Evolutionary conservation across 768 basidiomycete genomes (phyloP).

Genomic region (Podaxis rugospora): DNA sequence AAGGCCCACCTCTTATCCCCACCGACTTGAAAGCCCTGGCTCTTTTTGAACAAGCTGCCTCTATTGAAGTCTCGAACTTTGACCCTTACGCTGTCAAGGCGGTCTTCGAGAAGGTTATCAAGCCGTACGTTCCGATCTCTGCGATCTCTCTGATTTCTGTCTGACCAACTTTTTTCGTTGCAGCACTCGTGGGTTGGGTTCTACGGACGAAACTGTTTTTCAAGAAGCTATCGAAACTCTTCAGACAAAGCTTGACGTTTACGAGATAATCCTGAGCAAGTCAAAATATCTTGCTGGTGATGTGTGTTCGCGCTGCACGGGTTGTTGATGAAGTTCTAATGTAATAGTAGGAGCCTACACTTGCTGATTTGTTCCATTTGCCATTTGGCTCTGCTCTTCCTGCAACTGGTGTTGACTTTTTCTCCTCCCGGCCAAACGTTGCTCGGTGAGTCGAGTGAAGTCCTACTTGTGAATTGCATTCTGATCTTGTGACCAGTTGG

Average conservation of each 20-base stretch:
- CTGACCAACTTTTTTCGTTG: background rate
- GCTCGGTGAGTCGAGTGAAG: conserved; percentile 24
- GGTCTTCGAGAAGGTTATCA: conserved; percentile 48
- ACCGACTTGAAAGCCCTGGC: conserved; percentile 35
- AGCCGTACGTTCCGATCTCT: conserved; percentile 30
- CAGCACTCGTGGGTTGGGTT: conserved; percentile 8
- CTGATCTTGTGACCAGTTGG: conserved; percentile 15
- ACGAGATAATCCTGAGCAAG: conserved; percentile 49
- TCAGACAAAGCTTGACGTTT: conserved; percentile 40
- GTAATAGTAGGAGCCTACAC: conserved; percentile 30
- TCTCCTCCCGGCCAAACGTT: conserved; percentile 40
- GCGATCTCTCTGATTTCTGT: background rate
- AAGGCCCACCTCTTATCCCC: conserved; percentile 51
- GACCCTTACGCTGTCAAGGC: conserved; percentile 34
- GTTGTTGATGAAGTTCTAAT: background rate
- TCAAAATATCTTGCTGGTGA: conserved; percentile 54
- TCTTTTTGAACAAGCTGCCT: conserved; percentile 44
- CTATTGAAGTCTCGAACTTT: conserved; percentile 51
- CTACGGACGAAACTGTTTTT: conserved; percentile 20
- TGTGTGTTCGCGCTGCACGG: conserved; percentile 26
- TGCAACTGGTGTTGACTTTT: conserved; percentile 21
- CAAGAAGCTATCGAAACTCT: conserved; percentile 25
- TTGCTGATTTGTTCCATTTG: conserved; percentile 45
- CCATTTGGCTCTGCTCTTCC: conserved; percentile 29
- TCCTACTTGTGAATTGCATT: background rate